Base-by-base conservation (phyloP, 75 land plant species). In the Pinus tabuliformis region DNA sequence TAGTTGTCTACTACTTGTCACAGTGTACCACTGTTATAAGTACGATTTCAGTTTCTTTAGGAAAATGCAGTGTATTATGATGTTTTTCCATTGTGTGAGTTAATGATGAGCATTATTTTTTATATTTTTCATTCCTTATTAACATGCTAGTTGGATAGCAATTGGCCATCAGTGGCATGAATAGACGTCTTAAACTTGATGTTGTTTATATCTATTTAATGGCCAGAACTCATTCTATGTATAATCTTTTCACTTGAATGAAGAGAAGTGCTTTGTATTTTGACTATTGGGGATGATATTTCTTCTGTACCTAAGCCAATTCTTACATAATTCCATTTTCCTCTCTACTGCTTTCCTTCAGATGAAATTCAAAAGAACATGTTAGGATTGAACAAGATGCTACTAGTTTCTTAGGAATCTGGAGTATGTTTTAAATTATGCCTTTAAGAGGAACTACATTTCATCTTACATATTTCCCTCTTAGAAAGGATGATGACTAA, bases 1-100 rank as follows among this genome's bases (percentile, higher is more conserved):
- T 21, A 21, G 52, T 54, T 73, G 49, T 73, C 12, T 30, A 56
- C 36, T 54, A 22, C 20, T 73, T 73, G 74, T 56, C 20, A 20
- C n/a, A 54, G 58, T 56, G 36, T 56, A 22, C 54, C 58, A 56
- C 26, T 73, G 58, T 73, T 42, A 21, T 24, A 56, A 22, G 73
- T 15, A 8, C 9, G 17, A 52, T 73, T 72, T 73, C n/a, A 73
- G 74, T 12, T 73, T 73, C 74, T 68, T 39, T 42, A 9, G 72
- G 58, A 73, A 73, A 73, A 54, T 73, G 58, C 37, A 73, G 58
- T 73, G 58, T 73, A 56, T 73, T 73, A 28, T 73, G 57, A 22
- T 73, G 58, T 24, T 72, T 72, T 72, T 73, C 28, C 58, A 56
- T 68, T n/a, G 24, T 68, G 58, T 73, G 36, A 56, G 58, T 56